Conservation (phyloP, 495 filamentous ascomycete species). For the Elaphomyces granulatus region DNA sequence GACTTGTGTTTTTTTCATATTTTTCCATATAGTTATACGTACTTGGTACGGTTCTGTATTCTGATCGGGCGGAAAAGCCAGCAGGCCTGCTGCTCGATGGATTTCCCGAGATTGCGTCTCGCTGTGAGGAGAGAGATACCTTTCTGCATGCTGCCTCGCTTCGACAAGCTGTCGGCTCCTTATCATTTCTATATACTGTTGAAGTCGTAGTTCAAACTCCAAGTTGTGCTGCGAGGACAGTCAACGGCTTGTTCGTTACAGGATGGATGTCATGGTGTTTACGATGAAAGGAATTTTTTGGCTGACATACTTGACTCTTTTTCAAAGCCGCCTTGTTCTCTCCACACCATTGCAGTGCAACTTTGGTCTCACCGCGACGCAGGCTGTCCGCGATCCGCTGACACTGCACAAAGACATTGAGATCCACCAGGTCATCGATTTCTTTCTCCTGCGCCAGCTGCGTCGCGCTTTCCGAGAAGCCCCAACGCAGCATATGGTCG, state of each 20-base stretch:
- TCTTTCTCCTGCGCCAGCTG: constrained; percentile 56
- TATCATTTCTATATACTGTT: constrained; percentile 88
- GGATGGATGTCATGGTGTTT: no score
- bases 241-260: constrained; percentile 18
- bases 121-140: constrained; percentile 53
- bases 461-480: constrained; percentile 64
- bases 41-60: constrained; percentile 50
- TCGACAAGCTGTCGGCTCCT: constrained; percentile 52
- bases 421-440: constrained; percentile 71
- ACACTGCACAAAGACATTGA: constrained; percentile 76
- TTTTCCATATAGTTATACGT: constrained; percentile 9
- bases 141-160: constrained; percentile 67
- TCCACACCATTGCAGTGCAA: constrained; percentile 76
- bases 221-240: constrained; percentile 54
- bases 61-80: constrained; percentile 56
- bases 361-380: constrained; percentile 50
- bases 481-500: constrained; percentile 76
- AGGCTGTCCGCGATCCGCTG: constrained; percentile 59
- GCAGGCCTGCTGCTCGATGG: constrained; percentile 58
- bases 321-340: constrained; percentile 83
- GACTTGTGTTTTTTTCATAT: no score
- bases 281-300: not conserved
- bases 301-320: constrained; percentile 62
- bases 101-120: constrained; percentile 56
- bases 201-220: constrained; percentile 86